Base-by-base conservation (phyloP, 1,284 basidiomycete species). In the Austroboletus rostrupii region DNA sequence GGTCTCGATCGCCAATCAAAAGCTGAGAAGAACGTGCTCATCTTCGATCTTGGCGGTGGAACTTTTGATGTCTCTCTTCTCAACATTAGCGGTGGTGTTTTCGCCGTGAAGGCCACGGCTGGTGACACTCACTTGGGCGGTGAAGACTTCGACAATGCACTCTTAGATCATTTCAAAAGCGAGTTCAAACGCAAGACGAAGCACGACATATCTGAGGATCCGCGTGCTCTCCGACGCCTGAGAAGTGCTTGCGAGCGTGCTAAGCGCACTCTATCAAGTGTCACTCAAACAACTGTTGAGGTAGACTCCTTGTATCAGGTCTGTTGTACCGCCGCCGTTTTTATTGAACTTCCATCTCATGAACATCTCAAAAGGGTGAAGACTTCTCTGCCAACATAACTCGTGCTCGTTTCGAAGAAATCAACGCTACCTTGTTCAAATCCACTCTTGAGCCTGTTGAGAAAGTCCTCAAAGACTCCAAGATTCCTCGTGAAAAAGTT, bases 391-490 rank as follows among this genome's bases (percentile, higher is more conserved):
- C 94, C 65, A 93, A 87, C 74, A 95, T 97, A 73, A 94, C 92
- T 62, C 92, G 97, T 84, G 97, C 97, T 63, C 92, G 95, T 72
- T 99, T 99, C 78, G 97, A 99, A 78, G 96, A 99, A 79, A 96
- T 99, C 79, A 97, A 97, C 72, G 92, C 92, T 56, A 65, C 74
- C 46, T 76, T 88, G 68, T 99, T 99, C 87, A 95, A 95, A 77
- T 94, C 92, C 41, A 99, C 96, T 57, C 77, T 99, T 55, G 96
- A 97, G 59, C 97, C 97, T 52, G 97, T 99, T 56, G 94, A 97
- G 77, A 97, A 97, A 78, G 96, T 99, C 53, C 81, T 99, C 70
- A 97, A 97, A 80, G 97, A 99, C 76, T 85, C 96, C 59, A 99
- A 98, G 84, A 96, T 99, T 74, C 74, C 92, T 61, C 88, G 90